Evolutionary conservation across 2,329 filamentous ascomycete genomes (phyloP), one percentile per base, ranked within the genome.

Genomic region (Pseudogymnoascus sp.): DNA sequence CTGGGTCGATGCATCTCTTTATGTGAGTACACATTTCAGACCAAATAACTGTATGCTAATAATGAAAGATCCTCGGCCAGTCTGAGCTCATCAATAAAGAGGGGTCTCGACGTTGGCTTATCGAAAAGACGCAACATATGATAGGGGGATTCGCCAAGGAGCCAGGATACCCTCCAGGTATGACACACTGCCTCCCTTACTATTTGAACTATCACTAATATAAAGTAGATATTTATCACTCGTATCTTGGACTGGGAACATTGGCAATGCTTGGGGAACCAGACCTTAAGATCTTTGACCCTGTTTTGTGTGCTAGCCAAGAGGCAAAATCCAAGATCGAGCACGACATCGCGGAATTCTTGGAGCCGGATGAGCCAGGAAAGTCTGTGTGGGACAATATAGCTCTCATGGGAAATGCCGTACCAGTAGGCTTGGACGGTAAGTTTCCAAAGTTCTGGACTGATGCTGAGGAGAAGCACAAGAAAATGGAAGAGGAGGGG

Each of bases 141-240:
- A 88, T 97, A 22, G 90, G 90, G 43, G 90, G 90, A 0, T 94
- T 94, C 72, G 83, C 84, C n/a, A 93, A 94, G 70, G 73, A 79
- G 9, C 83, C 85, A 0, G 85, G 84, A 5, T 80, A 82, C 11
- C 82, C 82, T 47, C 89, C 89, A 11, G 89, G 90, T 76, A 72
- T 67, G 74, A 66, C 22, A 50, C 59, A 14, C 15, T 36, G 11
- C 5, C 15, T 36, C 7, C 59, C 7, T 33, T 9, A 20, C 59
- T 22, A 28, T 62, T 58, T 57, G 60, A 43, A 11, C 30, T 53
- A 20, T 9, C 20, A 12, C 62, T 37, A 58, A 61, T 43, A 53
- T 20, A 57, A 50, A 59, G 72, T 75, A 75, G 87, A 90, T 74
- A 79, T 97, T 25, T 90, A 96, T 67, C 94, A 99, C 71, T 89